Evolutionary conservation across 2,329 filamentous ascomycete species (phyloP).

Genomic region (Leptographium lundbergii): DNA sequence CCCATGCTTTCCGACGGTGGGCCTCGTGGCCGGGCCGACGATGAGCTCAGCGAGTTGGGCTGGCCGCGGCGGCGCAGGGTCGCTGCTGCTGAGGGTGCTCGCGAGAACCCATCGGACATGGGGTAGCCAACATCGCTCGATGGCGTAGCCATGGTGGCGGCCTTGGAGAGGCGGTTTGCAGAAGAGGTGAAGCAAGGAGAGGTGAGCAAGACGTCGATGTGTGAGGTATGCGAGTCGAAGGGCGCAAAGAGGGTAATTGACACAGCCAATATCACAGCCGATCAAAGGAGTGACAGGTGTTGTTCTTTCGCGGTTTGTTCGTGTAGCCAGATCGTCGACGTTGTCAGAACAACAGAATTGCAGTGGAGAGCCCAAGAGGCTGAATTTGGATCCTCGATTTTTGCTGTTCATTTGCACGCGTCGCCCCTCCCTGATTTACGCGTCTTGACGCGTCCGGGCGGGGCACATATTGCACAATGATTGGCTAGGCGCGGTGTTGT

Average conservation of each 20-base stretch:
- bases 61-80: conserved; percentile 29
- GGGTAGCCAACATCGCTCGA: conserved; percentile 43
- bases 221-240: background rate
- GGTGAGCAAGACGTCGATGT: background rate
- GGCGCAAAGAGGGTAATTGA: background rate
- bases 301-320: background rate
- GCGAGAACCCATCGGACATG: conserved; percentile 43
- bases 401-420: background rate
- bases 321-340: background rate
- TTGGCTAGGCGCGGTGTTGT: conserved; percentile 10
- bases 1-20: conserved; percentile 52
- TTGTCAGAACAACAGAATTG: background rate
- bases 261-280: no score
- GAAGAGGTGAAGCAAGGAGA: background rate
- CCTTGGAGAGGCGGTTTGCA: background rate
- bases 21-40: conserved; percentile 38
- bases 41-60: conserved; percentile 33
- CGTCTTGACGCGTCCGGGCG: conserved; percentile 12
- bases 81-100: conserved; percentile 18
- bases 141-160: conserved; percentile 28
- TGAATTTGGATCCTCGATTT: background rate
- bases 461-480: background rate
- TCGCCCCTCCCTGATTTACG: conserved; percentile 6
- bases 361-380: background rate
- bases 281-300: background rate